These are phyloP conservation scores for Vitellaria paradoxa DNA, from an alignment of 179 eudicot species.

Conservation along the genomic window DNA sequence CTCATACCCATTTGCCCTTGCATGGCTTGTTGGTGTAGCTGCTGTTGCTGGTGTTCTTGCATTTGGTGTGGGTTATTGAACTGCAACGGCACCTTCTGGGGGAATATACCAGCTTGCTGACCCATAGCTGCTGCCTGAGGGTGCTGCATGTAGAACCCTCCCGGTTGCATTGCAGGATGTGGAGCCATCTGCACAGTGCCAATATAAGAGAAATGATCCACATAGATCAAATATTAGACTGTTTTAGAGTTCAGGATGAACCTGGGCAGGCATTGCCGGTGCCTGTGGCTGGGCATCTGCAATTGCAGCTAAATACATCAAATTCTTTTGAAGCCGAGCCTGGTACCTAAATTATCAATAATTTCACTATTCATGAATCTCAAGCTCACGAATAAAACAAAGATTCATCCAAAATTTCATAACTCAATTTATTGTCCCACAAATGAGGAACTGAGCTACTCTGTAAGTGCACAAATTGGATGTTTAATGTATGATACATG, in stretches of 20 bases:
- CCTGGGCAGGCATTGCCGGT: slow-evolving; percentile 76
- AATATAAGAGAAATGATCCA: not conserved
- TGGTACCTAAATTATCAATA: slow-evolving; percentile 58
- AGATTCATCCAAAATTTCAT: not conserved
- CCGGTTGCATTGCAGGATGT: slow-evolving; percentile 84
- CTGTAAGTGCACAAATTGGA: not conserved
- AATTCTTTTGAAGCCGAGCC: slow-evolving; percentile 91
- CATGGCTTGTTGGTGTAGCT: slow-evolving; percentile 39
- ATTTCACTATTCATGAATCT: not conserved
- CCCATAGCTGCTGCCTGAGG: slow-evolving; percentile 80
- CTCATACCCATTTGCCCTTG: slow-evolving; percentile 56
- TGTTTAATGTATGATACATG: not conserved
- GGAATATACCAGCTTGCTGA: slow-evolving; percentile 59
- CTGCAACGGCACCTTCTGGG: slow-evolving; percentile 58
- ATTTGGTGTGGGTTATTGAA: slow-evolving; percentile 51
- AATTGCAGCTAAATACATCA: slow-evolving; percentile 96
- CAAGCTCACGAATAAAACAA: not conserved
- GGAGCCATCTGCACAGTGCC: slow-evolving; percentile 64
- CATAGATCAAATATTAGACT: not conserved
- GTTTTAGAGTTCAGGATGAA: slow-evolving; percentile 11
- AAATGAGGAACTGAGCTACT: not conserved
- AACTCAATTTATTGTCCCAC: not conserved
- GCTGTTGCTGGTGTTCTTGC: slow-evolving; percentile 50
- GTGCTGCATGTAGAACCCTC: slow-evolving; percentile 83
- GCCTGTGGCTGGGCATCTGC: slow-evolving; percentile 99